Evolutionary conservation across 2,329 filamentous ascomycete species (phyloP), one percentile per base, ranked within the genome.

Genomic region (Mycogone perniciosa): DNA sequence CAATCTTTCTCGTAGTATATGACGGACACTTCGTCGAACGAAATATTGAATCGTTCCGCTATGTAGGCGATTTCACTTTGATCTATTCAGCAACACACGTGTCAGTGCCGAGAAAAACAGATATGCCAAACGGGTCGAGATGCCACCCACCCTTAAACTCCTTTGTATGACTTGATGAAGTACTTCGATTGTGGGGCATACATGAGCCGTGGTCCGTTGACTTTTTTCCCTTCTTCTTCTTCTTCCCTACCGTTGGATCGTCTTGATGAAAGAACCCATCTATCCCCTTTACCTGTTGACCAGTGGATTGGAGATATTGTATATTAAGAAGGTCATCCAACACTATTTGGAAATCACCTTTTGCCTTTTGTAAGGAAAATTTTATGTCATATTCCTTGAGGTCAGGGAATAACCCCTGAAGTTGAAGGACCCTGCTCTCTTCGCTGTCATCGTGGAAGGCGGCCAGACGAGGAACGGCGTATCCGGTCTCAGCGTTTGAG

Each of bases 251-350:
- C 6, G 56, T 54, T 20, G 47, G 53, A 42, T 53, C 68, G 11
- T 81, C 76, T 0, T 76, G 76, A 37, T 81, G 76, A 26, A 81
- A 82, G 63, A 96, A 96, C 0, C 81, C 89, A 52, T 96, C 89
- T n/a, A 96, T 74, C 0, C 90, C 88, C 63, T 87, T 92, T 1
- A 76, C 72, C 1, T 78, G 73, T 48, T 80, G 74, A 0, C 79
- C 79, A 1, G 75, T 77, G 51, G 89, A 81, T 52, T 89, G 82
- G 4, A 96, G 82, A 61, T 85, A 89, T 20, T 87, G 82, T 10
- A 89, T 76, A 57, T 87, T 95, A 31, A 96, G 76, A 9, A 97
- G 72, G 52, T 89, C 83, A 59, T 96, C 89, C 55, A 95, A 83
- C 1, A 89, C 82, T 10, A 76, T 74, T 52, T 84, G 80, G 37